phyloP scores from a whole-genome alignment of 495 filamentous ascomycete genomes.

The Tuber borchii region DNA sequence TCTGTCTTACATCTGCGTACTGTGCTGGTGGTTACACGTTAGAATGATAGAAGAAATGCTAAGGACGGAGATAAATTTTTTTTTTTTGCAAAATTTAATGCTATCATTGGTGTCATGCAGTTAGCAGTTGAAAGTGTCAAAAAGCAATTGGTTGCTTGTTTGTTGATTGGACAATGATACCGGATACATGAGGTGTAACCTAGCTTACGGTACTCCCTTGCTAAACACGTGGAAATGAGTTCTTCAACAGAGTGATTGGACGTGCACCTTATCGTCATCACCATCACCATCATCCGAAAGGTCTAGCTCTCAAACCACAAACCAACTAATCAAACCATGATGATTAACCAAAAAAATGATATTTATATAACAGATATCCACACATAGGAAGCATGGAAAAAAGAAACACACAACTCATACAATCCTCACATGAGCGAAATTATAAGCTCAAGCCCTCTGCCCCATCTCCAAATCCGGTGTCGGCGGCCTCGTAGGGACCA shows the following conservation, averaged over 20 bases:
- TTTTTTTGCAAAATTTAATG: neutral
- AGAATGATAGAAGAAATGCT: neutral
- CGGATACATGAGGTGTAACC: neutral
- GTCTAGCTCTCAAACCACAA: neutral
- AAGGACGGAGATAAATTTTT: neutral
- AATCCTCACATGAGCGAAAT: neutral
- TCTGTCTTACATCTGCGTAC: neutral
- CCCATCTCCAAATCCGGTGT: slow-evolving; percentile 29
- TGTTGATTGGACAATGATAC: neutral
- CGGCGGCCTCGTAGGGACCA: slow-evolving; percentile 23
- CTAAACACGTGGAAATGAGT: neutral
- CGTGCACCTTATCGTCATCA: neutral
- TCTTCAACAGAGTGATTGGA: neutral
- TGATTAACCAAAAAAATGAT: neutral
- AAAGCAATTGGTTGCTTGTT: neutral
- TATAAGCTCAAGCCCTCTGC: slow-evolving; percentile 8
- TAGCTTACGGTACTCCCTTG: neutral
- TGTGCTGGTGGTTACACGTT: neutral
- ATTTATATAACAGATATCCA: neutral
- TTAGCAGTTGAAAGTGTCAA: neutral
- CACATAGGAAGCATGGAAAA: neutral
- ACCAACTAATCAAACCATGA: neutral
- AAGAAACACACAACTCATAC: slow-evolving; percentile 1
- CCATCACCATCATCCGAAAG: neutral
- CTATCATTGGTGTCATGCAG: neutral